Percentiles rank a stretch among this genome's conserved stretches.
phyloP scores from a whole-genome alignment of 108 stramenopile genomes.

The Bacterosira constricta region DNA sequence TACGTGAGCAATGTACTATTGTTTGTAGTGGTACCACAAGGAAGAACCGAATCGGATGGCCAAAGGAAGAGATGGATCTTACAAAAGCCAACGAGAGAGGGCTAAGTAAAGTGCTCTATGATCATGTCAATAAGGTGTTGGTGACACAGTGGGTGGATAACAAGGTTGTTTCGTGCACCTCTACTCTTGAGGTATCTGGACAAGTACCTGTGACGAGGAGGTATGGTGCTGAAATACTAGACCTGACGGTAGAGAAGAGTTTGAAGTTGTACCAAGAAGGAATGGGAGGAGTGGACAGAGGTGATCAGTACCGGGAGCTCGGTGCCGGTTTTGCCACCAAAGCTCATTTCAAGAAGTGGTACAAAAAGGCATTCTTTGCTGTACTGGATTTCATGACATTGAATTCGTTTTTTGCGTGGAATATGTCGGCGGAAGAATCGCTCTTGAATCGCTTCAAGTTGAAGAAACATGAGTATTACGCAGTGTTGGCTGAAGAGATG shows the following conservation, averaged over 20 bases:
- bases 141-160: slow-evolving; percentile 24
- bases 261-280: background rate
- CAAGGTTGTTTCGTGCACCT: slow-evolving; percentile 20
- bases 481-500: no score
- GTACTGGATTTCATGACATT: slow-evolving; percentile 10
- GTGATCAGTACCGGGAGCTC: background rate
- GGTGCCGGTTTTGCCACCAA: slow-evolving; percentile 23
- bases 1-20: background rate
- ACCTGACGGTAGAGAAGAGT: background rate
- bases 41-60: slow-evolving; percentile 1
- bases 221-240: background rate
- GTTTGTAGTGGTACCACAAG: background rate
- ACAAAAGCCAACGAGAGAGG: background rate
- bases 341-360: slow-evolving; percentile 33
- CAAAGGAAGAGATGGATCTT: background rate
- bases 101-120: background rate
- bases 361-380: slow-evolving; percentile 17
- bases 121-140: no score
- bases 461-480: no score
- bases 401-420: background rate
- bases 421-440: background rate
- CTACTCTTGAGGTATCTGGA: slow-evolving; percentile 10
- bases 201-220: background rate
- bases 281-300: slow-evolving; percentile 3
- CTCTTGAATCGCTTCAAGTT: no score